These are phyloP conservation scores for Gypsophila paniculata DNA, from an alignment of 179 eudicot genomes.

Conservation along the genomic window DNA sequence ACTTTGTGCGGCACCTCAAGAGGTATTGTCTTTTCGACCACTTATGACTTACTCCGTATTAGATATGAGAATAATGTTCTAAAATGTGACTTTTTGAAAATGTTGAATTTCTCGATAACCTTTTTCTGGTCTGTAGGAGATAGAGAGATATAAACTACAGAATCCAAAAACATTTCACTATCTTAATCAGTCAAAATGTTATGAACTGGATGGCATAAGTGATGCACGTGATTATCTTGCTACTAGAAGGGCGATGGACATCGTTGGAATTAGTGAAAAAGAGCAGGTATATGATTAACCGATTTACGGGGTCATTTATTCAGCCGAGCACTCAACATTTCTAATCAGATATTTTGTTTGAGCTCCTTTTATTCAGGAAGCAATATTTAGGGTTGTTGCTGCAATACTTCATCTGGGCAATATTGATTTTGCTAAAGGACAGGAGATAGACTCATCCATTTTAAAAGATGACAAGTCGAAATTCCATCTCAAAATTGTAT, in stretches of 20 bases:
- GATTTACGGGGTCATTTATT: constrained; percentile 8
- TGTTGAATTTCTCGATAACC: constrained; percentile 5
- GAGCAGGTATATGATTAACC: constrained; percentile 58
- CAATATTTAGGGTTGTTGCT: constrained; percentile 96
- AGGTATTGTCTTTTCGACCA: constrained; percentile 40
- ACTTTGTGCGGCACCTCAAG: constrained; percentile 97
- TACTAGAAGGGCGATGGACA: constrained; percentile 95
- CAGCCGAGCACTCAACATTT: neutral
- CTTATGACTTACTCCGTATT: neutral
- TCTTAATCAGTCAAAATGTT: constrained; percentile 90
- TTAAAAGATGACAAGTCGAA: constrained; percentile 78
- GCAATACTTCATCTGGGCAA: constrained; percentile 95
- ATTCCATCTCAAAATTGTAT: constrained; percentile 76
- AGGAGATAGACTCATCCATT: constrained; percentile 84
- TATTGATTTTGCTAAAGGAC: constrained; percentile 80
- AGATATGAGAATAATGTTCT: neutral
- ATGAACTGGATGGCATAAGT: constrained; percentile 68
- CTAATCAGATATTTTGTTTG: neutral
- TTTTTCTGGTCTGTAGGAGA: constrained; percentile 48
- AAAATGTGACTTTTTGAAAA: constrained; percentile 12
- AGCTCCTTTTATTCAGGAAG: constrained; percentile 57
- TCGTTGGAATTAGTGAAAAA: constrained; percentile 79
- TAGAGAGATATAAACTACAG: constrained; percentile 71
- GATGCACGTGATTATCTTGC: constrained; percentile 93
- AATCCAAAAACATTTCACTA: constrained; percentile 74